A percentile compares a stretch with the other conserved stretches of the same genome.
Conservation (phyloP, 2,329 filamentous ascomycete species). For the Aspergillus niger region DNA sequence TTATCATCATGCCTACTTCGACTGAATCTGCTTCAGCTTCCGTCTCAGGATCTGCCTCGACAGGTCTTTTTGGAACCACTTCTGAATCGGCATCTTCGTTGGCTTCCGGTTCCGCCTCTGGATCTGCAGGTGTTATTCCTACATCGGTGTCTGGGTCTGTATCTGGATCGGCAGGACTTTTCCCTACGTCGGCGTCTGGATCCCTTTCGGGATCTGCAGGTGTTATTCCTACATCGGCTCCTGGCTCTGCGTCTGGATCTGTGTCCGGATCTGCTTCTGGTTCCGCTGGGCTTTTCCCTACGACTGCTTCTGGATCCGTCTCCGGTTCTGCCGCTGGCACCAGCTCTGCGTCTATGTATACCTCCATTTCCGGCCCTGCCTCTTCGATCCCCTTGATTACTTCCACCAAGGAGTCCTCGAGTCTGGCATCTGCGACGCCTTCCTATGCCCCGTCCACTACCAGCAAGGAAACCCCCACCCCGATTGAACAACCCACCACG, state of each 20-base stretch:
- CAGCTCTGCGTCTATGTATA: background rate
- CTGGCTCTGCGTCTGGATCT: background rate
- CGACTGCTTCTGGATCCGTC: background rate
- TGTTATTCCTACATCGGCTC: background rate
- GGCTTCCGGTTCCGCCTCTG: constrained; percentile 1
- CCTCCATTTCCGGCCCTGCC: background rate
- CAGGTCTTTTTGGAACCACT: background rate
- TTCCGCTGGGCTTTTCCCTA: background rate
- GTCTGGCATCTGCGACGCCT: background rate
- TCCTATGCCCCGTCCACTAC: constrained; percentile 15
- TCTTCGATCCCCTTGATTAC: background rate
- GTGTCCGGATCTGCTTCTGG: background rate
- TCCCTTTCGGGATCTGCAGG: background rate
- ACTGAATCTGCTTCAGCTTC: constrained; percentile 12
- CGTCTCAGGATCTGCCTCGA: background rate
- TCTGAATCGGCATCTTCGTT: background rate
- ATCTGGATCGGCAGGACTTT: background rate
- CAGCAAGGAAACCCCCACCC: constrained; percentile 23
- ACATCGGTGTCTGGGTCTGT: constrained; percentile 1
- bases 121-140: constrained; percentile 1
- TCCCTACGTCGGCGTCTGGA: background rate
- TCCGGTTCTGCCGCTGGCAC: background rate
- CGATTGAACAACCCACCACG: constrained; percentile 18
- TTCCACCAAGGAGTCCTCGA: background rate
- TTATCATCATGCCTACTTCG: background rate